Conservation (phyloP, 1,284 basidiomycete genomes). For the Caloboletus inedulis region DNA sequence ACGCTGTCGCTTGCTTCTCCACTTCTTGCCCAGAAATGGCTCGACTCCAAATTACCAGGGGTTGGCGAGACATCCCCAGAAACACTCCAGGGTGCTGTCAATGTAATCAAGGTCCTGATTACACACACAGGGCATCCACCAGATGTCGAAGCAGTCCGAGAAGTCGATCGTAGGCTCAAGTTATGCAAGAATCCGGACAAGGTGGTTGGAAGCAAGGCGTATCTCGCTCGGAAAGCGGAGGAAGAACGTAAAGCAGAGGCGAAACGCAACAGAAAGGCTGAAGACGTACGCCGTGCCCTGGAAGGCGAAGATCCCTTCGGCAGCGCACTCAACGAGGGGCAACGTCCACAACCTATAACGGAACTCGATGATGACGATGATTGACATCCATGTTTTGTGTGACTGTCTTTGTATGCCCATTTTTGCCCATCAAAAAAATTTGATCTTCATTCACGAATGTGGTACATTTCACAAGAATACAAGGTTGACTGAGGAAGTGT, state of each 20-base stretch:
- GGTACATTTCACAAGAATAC: constrained; percentile 3
- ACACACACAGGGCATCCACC: constrained; percentile 56
- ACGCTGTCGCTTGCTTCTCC: constrained; percentile 68
- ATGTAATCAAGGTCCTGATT: constrained; percentile 59
- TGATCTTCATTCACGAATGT: neutral
- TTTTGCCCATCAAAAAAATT: neutral
- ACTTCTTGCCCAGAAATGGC: constrained; percentile 64
- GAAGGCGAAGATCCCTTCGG: constrained; percentile 66
- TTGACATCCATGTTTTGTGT: constrained; percentile 11
- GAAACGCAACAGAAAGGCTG: constrained; percentile 65
- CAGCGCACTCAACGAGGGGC: constrained; percentile 40
- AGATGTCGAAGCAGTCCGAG: constrained; percentile 79
- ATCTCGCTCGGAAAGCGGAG: constrained; percentile 60
- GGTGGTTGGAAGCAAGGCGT: constrained; percentile 80
- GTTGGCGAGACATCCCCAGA: constrained; percentile 19
- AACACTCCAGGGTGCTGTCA: constrained; percentile 42
- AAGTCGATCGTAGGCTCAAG: constrained; percentile 81
- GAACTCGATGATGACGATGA: constrained; percentile 57
- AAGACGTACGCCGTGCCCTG: constrained; percentile 48
- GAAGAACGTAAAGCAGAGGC: constrained; percentile 62
- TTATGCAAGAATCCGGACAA: constrained; percentile 93
- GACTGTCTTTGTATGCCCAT: neutral
- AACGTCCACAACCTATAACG: constrained; percentile 22
- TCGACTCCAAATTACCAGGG: constrained; percentile 45
- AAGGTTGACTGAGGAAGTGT: constrained; percentile 18